Evolutionary conservation across 441 rosid genomes (phyloP), one percentile per base, ranked within the genome.

Genomic region (Gossypium trilobum): DNA sequence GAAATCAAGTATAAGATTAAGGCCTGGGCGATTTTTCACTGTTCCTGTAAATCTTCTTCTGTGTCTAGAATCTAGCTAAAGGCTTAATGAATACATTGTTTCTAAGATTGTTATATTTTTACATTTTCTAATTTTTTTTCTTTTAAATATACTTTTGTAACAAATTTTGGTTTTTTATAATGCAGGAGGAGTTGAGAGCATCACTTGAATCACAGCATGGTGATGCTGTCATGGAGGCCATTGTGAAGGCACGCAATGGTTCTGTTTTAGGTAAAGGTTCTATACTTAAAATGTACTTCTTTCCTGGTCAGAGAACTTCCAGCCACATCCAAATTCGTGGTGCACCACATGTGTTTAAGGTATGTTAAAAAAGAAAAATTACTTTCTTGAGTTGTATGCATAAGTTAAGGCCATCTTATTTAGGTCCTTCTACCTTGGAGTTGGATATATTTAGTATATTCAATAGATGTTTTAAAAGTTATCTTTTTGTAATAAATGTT

Each of bases 171-270:
- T 71, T 85, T 66, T 74, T 48, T 57, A 36, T 57, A 70, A 36
- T 78, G 74, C 82, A 90, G 99, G 97, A 87, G 84, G 99, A 82
- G 73, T 72, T 93, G 85, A 89, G 98, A 83, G 86, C 86, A 74
- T 90, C 90, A 4, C 90, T 85, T 55, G 98, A 95, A 85, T 84
- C 88, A 72, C 97, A 88, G 72, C 95, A 88, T 48, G 98, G 99
- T 46, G 99, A 93, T 86, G 98, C 99, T 75, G 94, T 90, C 64
- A 93, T 95, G 98, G 99, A 95, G 79, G 91, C 98, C 46, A 86
- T 91, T 68, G 89, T 95, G 76, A 93, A 83, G 72, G 87, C 88
- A 25, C 93, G 97, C 36, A 85, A 83, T 83, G 98, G 98, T 77
- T 93, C 98, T 70, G 97, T 95, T 58, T 78, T 95, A 83, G 95